These are phyloP conservation scores for Diplosphaera chodatii DNA, from an alignment of 139 green algal genomes.

Conservation along the genomic window DNA sequence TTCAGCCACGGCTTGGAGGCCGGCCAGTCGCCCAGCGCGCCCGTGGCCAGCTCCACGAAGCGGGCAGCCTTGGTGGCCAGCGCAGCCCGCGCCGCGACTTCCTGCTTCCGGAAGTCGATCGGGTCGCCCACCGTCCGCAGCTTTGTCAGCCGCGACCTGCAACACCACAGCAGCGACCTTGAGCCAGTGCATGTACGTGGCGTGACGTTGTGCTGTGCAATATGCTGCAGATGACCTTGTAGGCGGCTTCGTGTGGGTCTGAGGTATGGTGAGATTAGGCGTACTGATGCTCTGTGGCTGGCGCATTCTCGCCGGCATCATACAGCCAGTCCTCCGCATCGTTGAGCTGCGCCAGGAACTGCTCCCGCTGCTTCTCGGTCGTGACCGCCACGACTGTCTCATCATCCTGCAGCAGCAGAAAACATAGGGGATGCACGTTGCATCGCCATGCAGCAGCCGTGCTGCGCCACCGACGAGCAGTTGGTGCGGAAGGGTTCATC, in stretches of 20 bases:
- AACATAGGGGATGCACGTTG: neutral
- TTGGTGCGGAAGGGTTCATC: no score
- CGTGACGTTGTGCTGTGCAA: no score
- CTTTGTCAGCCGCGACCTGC: slow-evolving; percentile 35
- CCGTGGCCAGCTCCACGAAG: slow-evolving; percentile 40
- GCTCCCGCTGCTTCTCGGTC: slow-evolving; percentile 61
- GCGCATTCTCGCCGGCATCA: slow-evolving; percentile 64
- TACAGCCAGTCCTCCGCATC: slow-evolving; percentile 95
- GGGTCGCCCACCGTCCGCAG: slow-evolving; percentile 45
- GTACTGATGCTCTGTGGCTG: slow-evolving; percentile 18
- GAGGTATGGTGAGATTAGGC: neutral
- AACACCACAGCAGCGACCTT: neutral
- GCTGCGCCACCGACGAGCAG: no score
- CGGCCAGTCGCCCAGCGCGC: slow-evolving; percentile 49
- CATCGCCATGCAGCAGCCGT: no score
- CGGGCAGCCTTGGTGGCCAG: slow-evolving; percentile 33
- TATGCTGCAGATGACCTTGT: no score
- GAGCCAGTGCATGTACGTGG: no score
- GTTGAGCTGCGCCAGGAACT: slow-evolving; percentile 48
- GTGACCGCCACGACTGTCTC: slow-evolving; percentile 53
- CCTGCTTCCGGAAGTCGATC: slow-evolving; percentile 34
- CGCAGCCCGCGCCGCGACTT: slow-evolving; percentile 38
- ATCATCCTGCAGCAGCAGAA: slow-evolving; percentile 23
- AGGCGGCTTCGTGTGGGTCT: neutral
- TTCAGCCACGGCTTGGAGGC: slow-evolving; percentile 83